Evolutionary conservation across 305 asterid genomes (phyloP), one percentile per base, ranked within the genome.

Genomic region (Fraxinus sp.): DNA sequence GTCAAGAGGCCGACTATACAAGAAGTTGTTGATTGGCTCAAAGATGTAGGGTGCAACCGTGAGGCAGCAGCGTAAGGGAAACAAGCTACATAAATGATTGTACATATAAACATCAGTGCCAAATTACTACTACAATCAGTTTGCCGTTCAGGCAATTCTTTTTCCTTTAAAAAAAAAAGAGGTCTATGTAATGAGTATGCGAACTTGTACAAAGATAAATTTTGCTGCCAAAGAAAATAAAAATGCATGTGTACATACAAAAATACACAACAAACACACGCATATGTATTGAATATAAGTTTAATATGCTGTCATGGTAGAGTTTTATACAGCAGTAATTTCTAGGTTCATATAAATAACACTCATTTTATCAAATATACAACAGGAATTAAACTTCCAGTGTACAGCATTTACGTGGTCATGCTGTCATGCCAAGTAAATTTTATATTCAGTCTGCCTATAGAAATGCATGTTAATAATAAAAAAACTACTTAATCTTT

Each of bases 21-120:
- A 84, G 94, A 94, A 85, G 90, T 96, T 4, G 97, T 94, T 36
- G 97, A 91, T 62, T 93, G 95, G 92, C 97, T 96, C 82, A 87
- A 88, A 82, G 86, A 89, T 44, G 88, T 91, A 70, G 97, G 91
- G 80, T 84, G 88, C 72, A 68, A 80, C 81, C 77, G 82, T 75
- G 89, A 82, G 62, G 70, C 89, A 78, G 79, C 84, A 35, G 82
- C 90, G 64, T 85, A 84, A 87, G 88, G 86, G 80, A 84, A 78
- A 79, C 68, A 39, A 33, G 64, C 79, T 44, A 22, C 80, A 83
- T 76, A 44, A 44, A 44, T 24, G 28, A 76, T 8, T 39, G 33
- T 39, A 41, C 55, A 36, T 11, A 76, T 13, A 78, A 74, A 83
- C 86, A 85, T 85, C 64, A 74, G 79, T 86, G 84, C 84, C 84